A percentile compares a stretch with the other conserved stretches of the same genome.
These are phyloP conservation scores for Ceratocystis cacaofunesta DNA, from an alignment of 2,329 filamentous ascomycete species.

Conservation along the genomic window DNA sequence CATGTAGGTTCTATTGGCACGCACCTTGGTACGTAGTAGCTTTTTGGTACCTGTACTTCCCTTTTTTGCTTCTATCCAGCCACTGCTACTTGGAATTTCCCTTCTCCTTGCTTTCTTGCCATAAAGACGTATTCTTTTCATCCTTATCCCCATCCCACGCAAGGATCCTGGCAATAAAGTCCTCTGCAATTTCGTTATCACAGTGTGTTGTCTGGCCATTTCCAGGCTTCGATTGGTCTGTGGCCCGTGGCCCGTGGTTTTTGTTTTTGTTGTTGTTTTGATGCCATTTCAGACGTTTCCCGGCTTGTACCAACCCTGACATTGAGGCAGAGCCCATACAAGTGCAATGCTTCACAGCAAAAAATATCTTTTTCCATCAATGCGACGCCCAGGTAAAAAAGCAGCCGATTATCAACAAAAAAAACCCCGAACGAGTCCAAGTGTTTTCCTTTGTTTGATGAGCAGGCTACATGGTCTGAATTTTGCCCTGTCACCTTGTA, in stretches of 20 bases:
- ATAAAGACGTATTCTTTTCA: background rate
- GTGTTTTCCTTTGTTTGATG: background rate
- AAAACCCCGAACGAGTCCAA: background rate
- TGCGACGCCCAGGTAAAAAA: background rate
- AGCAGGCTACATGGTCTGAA: background rate
- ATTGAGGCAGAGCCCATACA: background rate
- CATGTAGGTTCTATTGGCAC: background rate
- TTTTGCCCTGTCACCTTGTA: too few species aligned
- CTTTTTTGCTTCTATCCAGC: too few species aligned
- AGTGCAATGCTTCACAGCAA: background rate
- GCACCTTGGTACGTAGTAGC: too few species aligned
- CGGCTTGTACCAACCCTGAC: background rate
- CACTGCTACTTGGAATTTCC: background rate
- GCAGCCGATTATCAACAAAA: background rate
- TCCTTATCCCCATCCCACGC: background rate
- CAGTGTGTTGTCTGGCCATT: background rate
- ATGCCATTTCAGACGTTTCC: background rate
- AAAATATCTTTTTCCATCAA: background rate
- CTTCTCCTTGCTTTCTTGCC: background rate
- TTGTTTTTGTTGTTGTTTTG: slow-evolving; percentile 6
- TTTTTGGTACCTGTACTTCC: too few species aligned
- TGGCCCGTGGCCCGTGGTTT: background rate
- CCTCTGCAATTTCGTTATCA: slow-evolving; percentile 1
- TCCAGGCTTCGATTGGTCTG: background rate
- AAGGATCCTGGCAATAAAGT: background rate